Percentiles rank a stretch among this genome's conserved stretches.
Conservation (phyloP, 1,284 basidiomycete genomes). For the Sutorius eximius region DNA sequence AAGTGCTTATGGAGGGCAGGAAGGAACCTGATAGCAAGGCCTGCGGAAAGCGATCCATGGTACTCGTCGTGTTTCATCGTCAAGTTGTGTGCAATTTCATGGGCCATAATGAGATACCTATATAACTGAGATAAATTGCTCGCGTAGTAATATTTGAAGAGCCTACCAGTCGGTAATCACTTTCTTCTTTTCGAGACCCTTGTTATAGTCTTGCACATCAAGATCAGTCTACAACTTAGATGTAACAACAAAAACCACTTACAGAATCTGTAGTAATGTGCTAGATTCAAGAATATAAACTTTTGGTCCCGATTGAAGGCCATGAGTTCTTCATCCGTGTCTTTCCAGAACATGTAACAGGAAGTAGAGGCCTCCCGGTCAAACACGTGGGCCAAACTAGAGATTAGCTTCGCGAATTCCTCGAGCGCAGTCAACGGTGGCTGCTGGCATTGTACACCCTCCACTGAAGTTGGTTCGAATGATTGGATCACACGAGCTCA, state of each 20-base stretch:
- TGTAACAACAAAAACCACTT: not conserved
- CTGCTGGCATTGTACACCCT: not conserved
- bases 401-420: slow-evolving; percentile 8
- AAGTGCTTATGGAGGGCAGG: slow-evolving; percentile 1
- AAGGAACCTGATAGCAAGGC: slow-evolving; percentile 4
- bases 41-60: slow-evolving; percentile 21
- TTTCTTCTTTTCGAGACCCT: slow-evolving; percentile 3
- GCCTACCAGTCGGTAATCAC: slow-evolving; percentile 14
- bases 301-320: slow-evolving; percentile 26
- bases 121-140: not conserved
- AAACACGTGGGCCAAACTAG: slow-evolving; percentile 10
- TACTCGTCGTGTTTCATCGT: slow-evolving; percentile 21
- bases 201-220: not conserved
- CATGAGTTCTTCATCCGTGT: slow-evolving; percentile 23
- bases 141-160: not conserved
- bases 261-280: slow-evolving; percentile 19
- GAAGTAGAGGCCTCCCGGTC: not conserved
- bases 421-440: not conserved
- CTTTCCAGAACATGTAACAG: slow-evolving; percentile 29
- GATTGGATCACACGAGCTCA: not conserved
- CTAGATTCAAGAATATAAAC: slow-evolving; percentile 27
- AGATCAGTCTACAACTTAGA: not conserved
- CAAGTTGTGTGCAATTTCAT: slow-evolving; percentile 26
- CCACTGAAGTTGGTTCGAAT: not conserved
- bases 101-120: slow-evolving; percentile 29